Conservation (phyloP, 2,329 filamentous ascomycete species). For the Beauveria sp. region DNA sequence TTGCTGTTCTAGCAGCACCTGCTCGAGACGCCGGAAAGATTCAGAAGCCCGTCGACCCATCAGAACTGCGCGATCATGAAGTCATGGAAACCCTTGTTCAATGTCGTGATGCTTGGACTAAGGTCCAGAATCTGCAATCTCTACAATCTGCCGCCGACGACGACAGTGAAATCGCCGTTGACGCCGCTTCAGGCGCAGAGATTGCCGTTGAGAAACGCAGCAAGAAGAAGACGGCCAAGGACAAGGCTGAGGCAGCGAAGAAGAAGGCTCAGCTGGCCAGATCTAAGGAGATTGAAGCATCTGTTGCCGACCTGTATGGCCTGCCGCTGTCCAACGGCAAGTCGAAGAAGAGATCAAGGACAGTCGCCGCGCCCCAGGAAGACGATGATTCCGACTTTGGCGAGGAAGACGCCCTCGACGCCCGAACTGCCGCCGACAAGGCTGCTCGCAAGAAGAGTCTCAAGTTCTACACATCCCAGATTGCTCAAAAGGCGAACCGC, state of each 20-base stretch:
- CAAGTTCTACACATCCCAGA: constrained; percentile 96
- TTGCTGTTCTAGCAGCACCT: constrained; percentile 82
- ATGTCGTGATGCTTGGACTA: constrained; percentile 74
- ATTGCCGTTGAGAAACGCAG: constrained; percentile 17
- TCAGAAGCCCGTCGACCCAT: constrained; percentile 58
- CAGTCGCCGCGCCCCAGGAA: constrained; percentile 31
- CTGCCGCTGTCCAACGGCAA: constrained; percentile 46
- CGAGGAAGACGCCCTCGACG: constrained; percentile 75
- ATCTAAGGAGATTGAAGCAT: constrained; percentile 59
- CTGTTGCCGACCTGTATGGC: constrained; percentile 60
- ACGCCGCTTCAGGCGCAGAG: constrained; percentile 13
- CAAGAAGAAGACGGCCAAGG: constrained; percentile 27
- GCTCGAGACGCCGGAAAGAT: constrained; percentile 49
- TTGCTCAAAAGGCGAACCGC: constrained; percentile 88
- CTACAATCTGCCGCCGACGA: constrained; percentile 31
- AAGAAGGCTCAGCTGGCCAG: constrained; percentile 36
- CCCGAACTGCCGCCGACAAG: constrained; percentile 77
- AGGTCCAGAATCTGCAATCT: constrained; percentile 57
- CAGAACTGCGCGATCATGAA: constrained; percentile 79
- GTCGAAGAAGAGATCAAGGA: constrained; percentile 19
- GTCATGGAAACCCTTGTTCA: constrained; percentile 80
- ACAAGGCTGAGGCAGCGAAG: constrained; percentile 28
- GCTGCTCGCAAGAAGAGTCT: constrained; percentile 83
- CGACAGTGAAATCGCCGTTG: constrained; percentile 25
- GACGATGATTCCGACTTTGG: constrained; percentile 83